Evolutionary conservation across 1,139 yeast species (phyloP), one percentile per base, ranked within the genome.

Genomic region (Kazachstania sp.): DNA sequence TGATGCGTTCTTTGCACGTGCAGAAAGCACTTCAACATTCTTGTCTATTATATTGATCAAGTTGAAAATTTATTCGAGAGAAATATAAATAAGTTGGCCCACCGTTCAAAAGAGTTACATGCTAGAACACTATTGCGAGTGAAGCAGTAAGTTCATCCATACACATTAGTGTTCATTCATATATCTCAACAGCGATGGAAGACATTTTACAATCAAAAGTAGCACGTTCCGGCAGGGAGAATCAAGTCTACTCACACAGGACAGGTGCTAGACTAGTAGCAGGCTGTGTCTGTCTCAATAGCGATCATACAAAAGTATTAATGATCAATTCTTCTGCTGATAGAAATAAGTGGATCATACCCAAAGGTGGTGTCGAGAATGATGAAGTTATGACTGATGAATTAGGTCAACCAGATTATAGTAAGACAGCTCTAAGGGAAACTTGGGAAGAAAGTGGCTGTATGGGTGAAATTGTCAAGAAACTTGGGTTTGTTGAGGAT

Each of bases 361-460:
- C 98, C 3, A 94, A 92, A 61, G 99, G 99, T 31, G 99, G 99
- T 0, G 81, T 90, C 46, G 99, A 92, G 65, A 62, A 65, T 39
- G 98, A 92, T 64, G 41, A 38, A 19, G 41, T 38, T n/a, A 12
- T 26, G 13, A n/a, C 16, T 4, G 11, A 16, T 2, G 31, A 32
- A 4, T n/a, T 6, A 4, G 41, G 41, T 3, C 98, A 92, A 61
- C 71, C 76, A 2, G 80, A 78, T 37, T 64, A 50, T 40, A 47
- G 52, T n/a, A 45, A 48, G 7, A 70, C 86, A 7, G 97, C 97
- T 0, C 71, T 75, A 15, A 71, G 99, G 50, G 98, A 92, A 64
- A 86, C 95, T 0, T 92, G 98, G 98, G 98, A 92, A 66, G 99
- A 92, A 65, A 95, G 95, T 0, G 98, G 98, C 0, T 86, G 84